Evolutionary conservation across 768 basidiomycete species (phyloP), one percentile per base, ranked within the genome.

Genomic region (Pleurotus cornucopiae): DNA sequence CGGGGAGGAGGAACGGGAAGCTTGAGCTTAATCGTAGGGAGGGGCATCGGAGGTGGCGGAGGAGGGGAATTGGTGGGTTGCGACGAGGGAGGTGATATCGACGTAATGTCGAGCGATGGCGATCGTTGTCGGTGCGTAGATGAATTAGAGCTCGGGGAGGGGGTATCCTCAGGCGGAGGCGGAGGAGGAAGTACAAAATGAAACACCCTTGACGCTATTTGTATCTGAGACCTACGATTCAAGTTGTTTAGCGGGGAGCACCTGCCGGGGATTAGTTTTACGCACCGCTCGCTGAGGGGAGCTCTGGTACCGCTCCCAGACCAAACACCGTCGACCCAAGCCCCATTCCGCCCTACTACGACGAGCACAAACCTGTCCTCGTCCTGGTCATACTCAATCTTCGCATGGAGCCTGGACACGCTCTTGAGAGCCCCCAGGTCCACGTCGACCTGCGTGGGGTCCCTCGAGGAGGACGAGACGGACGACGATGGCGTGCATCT

Each of bases 261-360:
- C 39, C 54, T 34, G 49, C 9, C 11, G 30, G 30, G 30, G 30
- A 34, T 34, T 34, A 0, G 30, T 34, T 11, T 34, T 51, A 63
- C 66, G 49, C 57, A 94, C 96, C 91, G 81, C 68, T 94, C 91
- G 38, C 86, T 78, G 18, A 99, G 75, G 26, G 89, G 82, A n/a
- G 94, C 89, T 58, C 86, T 83, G 58, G 89, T 88, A 13, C 95
- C 93, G 61, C 90, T 87, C 9, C 88, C 89, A 48, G 86, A 86
- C 91, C 95, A 99, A n/a, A 91, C 85, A 26, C 94, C 95, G 61
- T 98, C 94, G 4, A 99, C 94, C 89, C 95, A 98, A 14, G 94
- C 94, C 11, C 97, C 97, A 64, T 99, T 98, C 57, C 97, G 79
- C n/a, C 97, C 97, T 38, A 92, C 80, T 38, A 99, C 95, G 58